Percentiles rank a stretch among this genome's conserved stretches.
Evolutionary conservation across 768 basidiomycete species (phyloP).

Genomic region (Podaxis mareebaensis): DNA sequence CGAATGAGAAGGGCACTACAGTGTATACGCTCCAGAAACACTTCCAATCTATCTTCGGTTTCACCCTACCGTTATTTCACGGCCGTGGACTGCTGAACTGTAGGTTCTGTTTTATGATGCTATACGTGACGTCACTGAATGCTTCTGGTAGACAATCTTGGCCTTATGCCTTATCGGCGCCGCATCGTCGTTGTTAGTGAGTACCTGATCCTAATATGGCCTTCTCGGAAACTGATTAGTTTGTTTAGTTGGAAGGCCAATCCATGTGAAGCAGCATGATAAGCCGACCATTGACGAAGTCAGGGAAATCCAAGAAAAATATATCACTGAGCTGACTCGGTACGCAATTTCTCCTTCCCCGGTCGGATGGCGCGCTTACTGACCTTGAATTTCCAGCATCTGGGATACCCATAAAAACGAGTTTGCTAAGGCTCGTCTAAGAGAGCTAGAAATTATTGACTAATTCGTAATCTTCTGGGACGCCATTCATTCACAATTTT

Average conservation of each 20-base stretch:
- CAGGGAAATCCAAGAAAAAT: slow-evolving; percentile 73
- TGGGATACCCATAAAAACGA: slow-evolving; percentile 97
- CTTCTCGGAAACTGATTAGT: neutral
- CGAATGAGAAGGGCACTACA: slow-evolving; percentile 90
- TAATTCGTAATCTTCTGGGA: slow-evolving; percentile 28
- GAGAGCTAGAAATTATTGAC: slow-evolving; percentile 79
- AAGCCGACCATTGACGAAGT: slow-evolving; percentile 85
- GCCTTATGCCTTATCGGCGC: slow-evolving; percentile 93
- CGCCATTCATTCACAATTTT: neutral
- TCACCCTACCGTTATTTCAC: slow-evolving; percentile 96
- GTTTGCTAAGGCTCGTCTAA: slow-evolving; percentile 80
- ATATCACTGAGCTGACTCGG: slow-evolving; percentile 93
- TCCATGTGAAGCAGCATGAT: slow-evolving; percentile 73
- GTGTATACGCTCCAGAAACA: slow-evolving; percentile 84
- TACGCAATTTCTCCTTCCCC: slow-evolving; percentile 31
- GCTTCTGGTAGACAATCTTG: slow-evolving; percentile 74
- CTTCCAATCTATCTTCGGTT: slow-evolving; percentile 92
- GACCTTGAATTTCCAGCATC: slow-evolving; percentile 45
- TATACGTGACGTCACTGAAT: neutral
- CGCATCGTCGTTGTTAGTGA: slow-evolving; percentile 95
- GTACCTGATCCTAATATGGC: slow-evolving; percentile 34
- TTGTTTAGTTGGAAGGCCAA: slow-evolving; percentile 82
- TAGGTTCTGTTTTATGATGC: slow-evolving; percentile 33
- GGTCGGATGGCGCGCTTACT: neutral
- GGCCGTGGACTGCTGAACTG: slow-evolving; percentile 95